Evolutionary conservation across 164 flowering plant species (phyloP), one percentile per base, ranked within the genome.

Genomic region (Aristolochia californica): DNA sequence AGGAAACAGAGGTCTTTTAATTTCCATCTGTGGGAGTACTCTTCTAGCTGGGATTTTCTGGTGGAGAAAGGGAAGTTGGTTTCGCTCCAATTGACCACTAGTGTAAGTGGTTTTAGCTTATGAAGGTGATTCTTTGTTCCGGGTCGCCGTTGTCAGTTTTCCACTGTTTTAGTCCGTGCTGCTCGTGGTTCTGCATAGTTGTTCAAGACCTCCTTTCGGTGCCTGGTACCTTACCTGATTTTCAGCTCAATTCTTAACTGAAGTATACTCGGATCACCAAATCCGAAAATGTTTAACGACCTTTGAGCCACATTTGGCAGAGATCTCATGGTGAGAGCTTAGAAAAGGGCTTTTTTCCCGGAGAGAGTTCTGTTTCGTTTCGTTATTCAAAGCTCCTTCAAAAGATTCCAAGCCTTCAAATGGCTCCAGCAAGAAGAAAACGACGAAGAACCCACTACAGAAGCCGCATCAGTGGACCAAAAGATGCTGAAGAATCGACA

Each of bases 391-490:
- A 40, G 49, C n/a, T 43, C 27, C 57, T 18, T 12, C 57, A 7
- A 13, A 34, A 22, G 57, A 18, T 51, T 18, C 24, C 54, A 16
- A 22, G 26, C 4, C 0, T 16, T 17, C 50, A 20, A 43, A 61
- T 61, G 64, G 50, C 26, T 53, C 57, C 64, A 20, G 25, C 52
- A 43, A 13, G 48, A 20, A 43, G 50, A 25, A 43, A 53, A 61
- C 26, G 50, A 17, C 53, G 57, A 61, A 61, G 51, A 43, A 24
- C 51, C 43, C 57, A 61, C 24, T 53, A 18, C 57, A 53, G 48
- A 15, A 38, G 18, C 14, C 30, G 53, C 17, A 16, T 27, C 13
- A n/a, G 14, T 13, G 43, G n/a, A 48, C 30, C 61, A 18, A 48
- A 44, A 14, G 45, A 57, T 28, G 13, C 20, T 13, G 25, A 57